Conservation (phyloP, 768 basidiomycete genomes). For the Russula griseocarnosa region DNA sequence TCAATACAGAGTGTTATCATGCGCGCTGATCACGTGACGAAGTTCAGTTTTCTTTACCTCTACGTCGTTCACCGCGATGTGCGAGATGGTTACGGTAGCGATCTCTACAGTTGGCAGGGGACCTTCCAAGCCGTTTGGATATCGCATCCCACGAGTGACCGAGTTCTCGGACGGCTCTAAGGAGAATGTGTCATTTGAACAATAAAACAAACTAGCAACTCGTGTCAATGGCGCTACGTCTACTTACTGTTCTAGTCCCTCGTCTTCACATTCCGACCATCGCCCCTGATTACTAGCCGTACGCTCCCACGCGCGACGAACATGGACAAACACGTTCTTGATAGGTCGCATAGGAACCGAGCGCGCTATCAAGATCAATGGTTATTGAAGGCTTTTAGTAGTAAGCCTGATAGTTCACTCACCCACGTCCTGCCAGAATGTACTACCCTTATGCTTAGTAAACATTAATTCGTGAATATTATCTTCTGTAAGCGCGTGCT, state of each 20-base stretch:
- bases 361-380: slow-evolving; percentile 3
- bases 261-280: slow-evolving; percentile 6
- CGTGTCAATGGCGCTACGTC: not conserved
- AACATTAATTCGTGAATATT: slow-evolving; percentile 1
- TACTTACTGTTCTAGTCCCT: slow-evolving; percentile 6
- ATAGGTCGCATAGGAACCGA: slow-evolving; percentile 18
- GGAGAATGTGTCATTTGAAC: not conserved
- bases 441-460: slow-evolving; percentile 9
- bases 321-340: slow-evolving; percentile 16
- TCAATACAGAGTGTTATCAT: not conserved
- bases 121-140: slow-evolving; percentile 5
- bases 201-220: not conserved
- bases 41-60: not conserved
- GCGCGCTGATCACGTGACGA: not conserved
- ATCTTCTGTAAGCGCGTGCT: slow-evolving; percentile 6
- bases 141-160: slow-evolving; percentile 9
- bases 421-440: slow-evolving; percentile 13
- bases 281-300: slow-evolving; percentile 6
- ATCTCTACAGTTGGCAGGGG: slow-evolving; percentile 9
- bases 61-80: not conserved
- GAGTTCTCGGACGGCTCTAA: slow-evolving; percentile 10
- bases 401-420: not conserved
- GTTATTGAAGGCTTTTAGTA: not conserved
- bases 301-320: slow-evolving; percentile 18
- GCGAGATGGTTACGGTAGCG: slow-evolving; percentile 14